Conservation (phyloP, 768 basidiomycete species). For the Hericium alpestre region DNA sequence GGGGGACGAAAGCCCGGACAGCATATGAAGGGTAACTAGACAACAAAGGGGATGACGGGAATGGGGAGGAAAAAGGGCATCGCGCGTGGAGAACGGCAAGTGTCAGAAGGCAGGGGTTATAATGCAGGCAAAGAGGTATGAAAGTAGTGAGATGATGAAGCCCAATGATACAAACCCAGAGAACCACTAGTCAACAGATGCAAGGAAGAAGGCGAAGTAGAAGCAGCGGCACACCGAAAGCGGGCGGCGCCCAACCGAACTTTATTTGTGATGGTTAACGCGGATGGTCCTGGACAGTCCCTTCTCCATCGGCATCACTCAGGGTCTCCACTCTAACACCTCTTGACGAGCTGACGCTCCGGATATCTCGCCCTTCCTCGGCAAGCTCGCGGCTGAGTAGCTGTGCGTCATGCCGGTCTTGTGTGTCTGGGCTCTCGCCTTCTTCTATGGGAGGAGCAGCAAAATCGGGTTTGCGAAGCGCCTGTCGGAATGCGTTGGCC, state of each 20-base stretch:
- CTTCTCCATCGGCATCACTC: conserved; percentile 36
- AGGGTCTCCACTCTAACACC: conserved; percentile 70
- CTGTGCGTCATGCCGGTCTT: conserved; percentile 25
- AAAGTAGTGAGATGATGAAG: background rate
- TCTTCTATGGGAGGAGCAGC: conserved; percentile 60
- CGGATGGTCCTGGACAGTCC: conserved; percentile 16
- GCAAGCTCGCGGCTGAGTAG: conserved; percentile 67
- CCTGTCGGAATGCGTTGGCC: conserved; percentile 85
- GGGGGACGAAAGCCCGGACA: background rate
- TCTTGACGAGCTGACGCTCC: conserved; percentile 71
- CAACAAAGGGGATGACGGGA: background rate
- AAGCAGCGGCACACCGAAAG: background rate
- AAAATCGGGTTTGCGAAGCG: conserved; percentile 84
- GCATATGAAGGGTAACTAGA: background rate
- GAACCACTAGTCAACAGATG: background rate
- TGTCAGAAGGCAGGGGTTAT: background rate
- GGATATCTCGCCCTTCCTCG: conserved; percentile 82
- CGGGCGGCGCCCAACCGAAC: background rate
- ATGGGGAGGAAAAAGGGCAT: background rate
- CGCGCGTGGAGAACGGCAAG: background rate
- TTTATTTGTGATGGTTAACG: background rate
- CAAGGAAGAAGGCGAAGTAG: background rate
- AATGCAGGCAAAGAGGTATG: background rate
- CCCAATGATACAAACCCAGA: background rate
- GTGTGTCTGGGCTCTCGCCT: conserved; percentile 48